These are phyloP conservation scores for Pichia gijzeniarum DNA, from an alignment of 805 yeast genomes.

Conservation along the genomic window DNA sequence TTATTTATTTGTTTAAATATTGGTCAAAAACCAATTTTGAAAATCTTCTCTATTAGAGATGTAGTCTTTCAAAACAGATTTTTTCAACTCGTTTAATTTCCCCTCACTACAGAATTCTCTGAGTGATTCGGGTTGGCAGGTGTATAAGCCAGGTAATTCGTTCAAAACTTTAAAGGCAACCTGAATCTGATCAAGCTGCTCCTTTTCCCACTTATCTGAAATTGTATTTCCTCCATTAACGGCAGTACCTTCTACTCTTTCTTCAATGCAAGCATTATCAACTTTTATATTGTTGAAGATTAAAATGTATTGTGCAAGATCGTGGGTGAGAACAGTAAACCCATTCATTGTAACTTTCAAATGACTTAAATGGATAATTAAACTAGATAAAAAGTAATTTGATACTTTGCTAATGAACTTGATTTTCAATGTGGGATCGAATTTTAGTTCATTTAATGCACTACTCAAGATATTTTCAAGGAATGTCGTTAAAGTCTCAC, in stretches of 20 bases:
- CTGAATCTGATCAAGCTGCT: conserved; percentile 44
- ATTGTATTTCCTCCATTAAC: conserved; percentile 29
- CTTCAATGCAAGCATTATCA: not conserved
- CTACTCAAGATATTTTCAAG: conserved; percentile 33
- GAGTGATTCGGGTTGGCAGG: conserved; percentile 75
- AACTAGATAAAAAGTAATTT: conserved; percentile 36
- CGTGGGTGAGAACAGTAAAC: conserved; percentile 75
- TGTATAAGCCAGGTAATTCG: conserved; percentile 77
- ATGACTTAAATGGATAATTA: conserved; percentile 68
- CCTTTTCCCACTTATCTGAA: conserved; percentile 36
- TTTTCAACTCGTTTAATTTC: conserved; percentile 59
- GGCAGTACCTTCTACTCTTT: conserved; percentile 1
- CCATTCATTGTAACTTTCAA: conserved; percentile 76
- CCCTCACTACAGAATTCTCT: conserved; percentile 79
- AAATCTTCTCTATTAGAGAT: conserved; percentile 44
- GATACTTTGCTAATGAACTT: conserved; percentile 21
- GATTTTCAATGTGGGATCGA: conserved; percentile 20
- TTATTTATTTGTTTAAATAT: conserved; percentile 17
- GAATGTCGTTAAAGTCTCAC: conserved; percentile 55
- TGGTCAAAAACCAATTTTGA: conserved; percentile 37
- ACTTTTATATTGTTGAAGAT: conserved; percentile 19
- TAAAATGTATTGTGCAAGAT: conserved; percentile 66
- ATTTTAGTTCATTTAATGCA: conserved; percentile 29
- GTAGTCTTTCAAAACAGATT: conserved; percentile 31
- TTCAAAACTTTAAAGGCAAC: conserved; percentile 42